Base-by-base conservation (phyloP, 2,329 filamentous ascomycete genomes). In the Talaromyces piceae region DNA sequence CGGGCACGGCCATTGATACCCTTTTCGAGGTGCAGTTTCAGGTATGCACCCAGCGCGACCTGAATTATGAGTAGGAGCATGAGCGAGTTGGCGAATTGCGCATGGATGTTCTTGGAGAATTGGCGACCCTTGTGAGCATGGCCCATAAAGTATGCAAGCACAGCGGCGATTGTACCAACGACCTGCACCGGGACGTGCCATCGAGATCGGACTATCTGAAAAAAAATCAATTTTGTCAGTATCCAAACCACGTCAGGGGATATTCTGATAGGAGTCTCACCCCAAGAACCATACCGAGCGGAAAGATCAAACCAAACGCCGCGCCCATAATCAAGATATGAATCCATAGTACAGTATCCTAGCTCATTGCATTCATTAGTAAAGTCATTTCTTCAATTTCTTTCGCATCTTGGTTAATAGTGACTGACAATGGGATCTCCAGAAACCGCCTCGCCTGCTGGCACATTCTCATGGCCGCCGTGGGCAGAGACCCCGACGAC, bases 101-200 rank as follows among this genome's bases (percentile, higher is more conserved):
- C 79, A 72, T 98, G 93, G 44, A 88, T 81, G 62, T 95, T 95
- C 46, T 74, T 77, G 25, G 82, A 76, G 67, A 97, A 98, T 64
- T 94, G 83, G 58, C 93, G 84, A 51, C 93, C 93, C 60, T 87
- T 85, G 70, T 98, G 93, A 58, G 83, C 78, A 66, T 98, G 93
- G 46, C 93, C 93, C 49, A 98, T 80, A 68, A 93, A 89, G 74
- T 93, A 96, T 58, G 88, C 91, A 50, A 91, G 67, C 20, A 95
- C 77, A 2, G 89, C 88, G 57, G 97, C 77, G 23, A 81, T 70
- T 22, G 87, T 85, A 57, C 86, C 88, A 49, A 86, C 63, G 25
- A 85, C 78, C 69, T 98, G 93, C 3, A 89, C 75, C 5, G 93
- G 91, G 47, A 97, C 91, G 73, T 98, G 93, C 88, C 89, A 97